phyloP scores from a whole-genome alignment of 257 asterid genomes.

The Misopates orontium region DNA sequence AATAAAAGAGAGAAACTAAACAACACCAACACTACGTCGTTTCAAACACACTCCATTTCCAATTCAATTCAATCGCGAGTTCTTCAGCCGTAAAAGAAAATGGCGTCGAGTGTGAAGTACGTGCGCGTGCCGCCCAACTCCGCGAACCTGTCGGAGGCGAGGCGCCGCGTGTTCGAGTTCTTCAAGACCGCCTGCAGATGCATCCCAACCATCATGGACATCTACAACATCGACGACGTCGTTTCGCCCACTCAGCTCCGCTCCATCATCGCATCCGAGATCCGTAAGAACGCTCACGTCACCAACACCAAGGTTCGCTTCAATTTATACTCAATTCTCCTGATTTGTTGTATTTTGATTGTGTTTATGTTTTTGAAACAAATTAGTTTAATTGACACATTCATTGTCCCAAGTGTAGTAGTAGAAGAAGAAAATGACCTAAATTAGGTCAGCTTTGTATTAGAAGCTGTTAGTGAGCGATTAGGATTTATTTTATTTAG shows the following conservation, averaged over 20 bases:
- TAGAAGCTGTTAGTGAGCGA: neutral
- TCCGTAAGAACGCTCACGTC: constrained; percentile 75
- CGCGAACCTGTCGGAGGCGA: constrained; percentile 68
- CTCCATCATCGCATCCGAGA: constrained; percentile 57
- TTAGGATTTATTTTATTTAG: neutral
- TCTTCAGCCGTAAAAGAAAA: constrained; percentile 2
- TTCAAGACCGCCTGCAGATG: constrained; percentile 89
- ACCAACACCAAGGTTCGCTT: constrained; percentile 69
- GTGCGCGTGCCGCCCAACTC: constrained; percentile 78
- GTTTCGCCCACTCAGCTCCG: constrained; percentile 75
- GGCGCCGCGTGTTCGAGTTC: constrained; percentile 71
- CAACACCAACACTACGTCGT: too few relatives aligned
- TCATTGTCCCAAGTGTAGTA: too few relatives aligned
- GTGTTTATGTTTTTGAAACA: too few relatives aligned
- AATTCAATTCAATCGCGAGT: too few relatives aligned
- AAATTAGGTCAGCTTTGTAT: neutral
- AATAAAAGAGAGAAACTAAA: too few relatives aligned
- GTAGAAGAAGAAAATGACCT: too few relatives aligned
- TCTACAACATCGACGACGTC: constrained; percentile 71
- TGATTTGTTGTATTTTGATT: neutral
- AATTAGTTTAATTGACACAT: too few relatives aligned
- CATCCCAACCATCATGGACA: constrained; percentile 74
- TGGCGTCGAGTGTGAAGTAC: constrained; percentile 57
- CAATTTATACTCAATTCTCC: neutral
- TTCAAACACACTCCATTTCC: too few relatives aligned